A percentile compares a stretch with the other conserved stretches of the same genome.
Evolutionary conservation across 2,329 filamentous ascomycete species (phyloP).

Genomic region (Monilinia vaccinii-corymbosi): DNA sequence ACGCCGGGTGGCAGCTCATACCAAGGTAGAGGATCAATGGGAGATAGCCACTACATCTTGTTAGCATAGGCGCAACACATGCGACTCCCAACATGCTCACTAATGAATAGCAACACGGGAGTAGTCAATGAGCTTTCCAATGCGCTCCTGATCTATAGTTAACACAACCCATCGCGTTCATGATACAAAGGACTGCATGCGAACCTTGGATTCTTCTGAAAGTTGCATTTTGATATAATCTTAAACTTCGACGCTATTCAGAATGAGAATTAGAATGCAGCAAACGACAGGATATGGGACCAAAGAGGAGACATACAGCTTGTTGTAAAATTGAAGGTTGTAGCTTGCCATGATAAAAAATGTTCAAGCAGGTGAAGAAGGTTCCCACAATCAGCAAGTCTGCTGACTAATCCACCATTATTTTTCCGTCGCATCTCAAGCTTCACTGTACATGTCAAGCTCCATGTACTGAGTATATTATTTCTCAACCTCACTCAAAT

Average conservation of each 20-base stretch:
- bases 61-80: slow-evolving; percentile 29
- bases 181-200: slow-evolving; percentile 9
- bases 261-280: background rate
- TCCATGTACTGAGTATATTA: background rate
- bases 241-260: background rate
- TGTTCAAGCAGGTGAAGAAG: too few relatives aligned
- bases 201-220: slow-evolving; percentile 95
- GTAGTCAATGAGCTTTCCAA: slow-evolving; percentile 91
- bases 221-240: slow-evolving; percentile 38
- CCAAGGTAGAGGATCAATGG: slow-evolving; percentile 95
- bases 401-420: slow-evolving; percentile 5
- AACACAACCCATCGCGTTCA: slow-evolving; percentile 11
- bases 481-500: background rate
- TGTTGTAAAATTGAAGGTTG: background rate
- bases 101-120: slow-evolving; percentile 93
- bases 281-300: background rate
- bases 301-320: background rate
- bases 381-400: slow-evolving; percentile 4
- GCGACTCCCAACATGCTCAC: slow-evolving; percentile 42
- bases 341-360: slow-evolving; percentile 11
- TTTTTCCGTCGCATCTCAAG: slow-evolving; percentile 11
- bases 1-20: slow-evolving; percentile 38
- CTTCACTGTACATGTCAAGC: slow-evolving; percentile 11
- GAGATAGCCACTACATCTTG: slow-evolving; percentile 68
- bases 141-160: slow-evolving; percentile 66